These are phyloP conservation scores for Trametes sp. DNA, from an alignment of 1,284 basidiomycete species.

Conservation along the genomic window DNA sequence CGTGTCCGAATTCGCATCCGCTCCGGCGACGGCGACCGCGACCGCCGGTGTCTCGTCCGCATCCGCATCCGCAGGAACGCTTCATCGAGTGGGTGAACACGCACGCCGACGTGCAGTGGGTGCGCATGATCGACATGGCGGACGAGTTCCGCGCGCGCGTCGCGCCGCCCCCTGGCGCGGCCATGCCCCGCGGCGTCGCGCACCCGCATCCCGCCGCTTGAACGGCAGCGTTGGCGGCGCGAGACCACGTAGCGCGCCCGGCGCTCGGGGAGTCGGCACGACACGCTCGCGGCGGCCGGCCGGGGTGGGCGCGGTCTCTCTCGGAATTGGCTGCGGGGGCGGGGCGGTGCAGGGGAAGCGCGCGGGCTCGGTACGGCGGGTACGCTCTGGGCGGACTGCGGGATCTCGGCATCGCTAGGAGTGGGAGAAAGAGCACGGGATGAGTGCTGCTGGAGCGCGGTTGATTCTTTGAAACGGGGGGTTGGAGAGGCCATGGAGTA, in stretches of 20 bases:
- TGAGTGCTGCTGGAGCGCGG: not conserved
- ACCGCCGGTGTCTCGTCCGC: too few species aligned
- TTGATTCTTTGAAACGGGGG: not conserved
- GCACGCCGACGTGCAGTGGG: constrained; percentile 77
- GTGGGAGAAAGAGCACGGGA: not conserved
- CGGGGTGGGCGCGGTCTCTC: not conserved
- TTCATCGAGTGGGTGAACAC: constrained; percentile 84
- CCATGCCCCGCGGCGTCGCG: constrained; percentile 49
- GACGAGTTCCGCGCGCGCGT: constrained; percentile 53
- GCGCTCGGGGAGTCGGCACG: not conserved
- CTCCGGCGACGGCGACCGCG: too few species aligned
- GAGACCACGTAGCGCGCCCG: too few species aligned
- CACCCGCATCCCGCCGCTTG: not conserved
- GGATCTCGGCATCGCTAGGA: not conserved
- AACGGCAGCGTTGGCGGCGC: too few species aligned
- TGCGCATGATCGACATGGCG: constrained; percentile 74
- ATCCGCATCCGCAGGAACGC: constrained; percentile 55
- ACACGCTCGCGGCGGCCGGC: not conserved
- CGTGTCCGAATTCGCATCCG: not conserved
- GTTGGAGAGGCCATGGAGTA: not conserved
- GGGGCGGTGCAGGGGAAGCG: not conserved
- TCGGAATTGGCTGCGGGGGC: not conserved
- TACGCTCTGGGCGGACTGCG: not conserved
- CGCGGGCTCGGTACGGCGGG: not conserved
- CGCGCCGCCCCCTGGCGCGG: constrained; percentile 41